A percentile compares a stretch with the other conserved stretches of the same genome.
phyloP scores from a whole-genome alignment of 2,329 filamentous ascomycete species.

The Fusarium nelsonii region DNA sequence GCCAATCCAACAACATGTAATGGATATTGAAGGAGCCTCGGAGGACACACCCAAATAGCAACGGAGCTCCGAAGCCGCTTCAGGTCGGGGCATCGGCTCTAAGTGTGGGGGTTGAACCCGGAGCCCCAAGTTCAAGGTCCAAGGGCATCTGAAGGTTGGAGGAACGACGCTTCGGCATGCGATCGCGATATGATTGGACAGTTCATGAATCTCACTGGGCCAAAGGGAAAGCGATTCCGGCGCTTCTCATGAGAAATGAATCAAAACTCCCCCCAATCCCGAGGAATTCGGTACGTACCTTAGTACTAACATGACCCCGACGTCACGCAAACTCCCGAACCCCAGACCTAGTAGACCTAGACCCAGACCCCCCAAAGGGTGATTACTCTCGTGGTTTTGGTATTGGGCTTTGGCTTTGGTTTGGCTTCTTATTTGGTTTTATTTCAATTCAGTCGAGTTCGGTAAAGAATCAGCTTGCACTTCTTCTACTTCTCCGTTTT shows the following conservation, averaged over 20 bases:
- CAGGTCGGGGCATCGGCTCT: slow-evolving; percentile 47
- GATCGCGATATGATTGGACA: slow-evolving; percentile 31
- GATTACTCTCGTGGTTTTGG: slow-evolving; percentile 29
- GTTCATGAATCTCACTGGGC: not conserved
- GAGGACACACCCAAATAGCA: slow-evolving; percentile 34
- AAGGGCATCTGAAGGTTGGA: slow-evolving; percentile 1
- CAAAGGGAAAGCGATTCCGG: slow-evolving; percentile 27
- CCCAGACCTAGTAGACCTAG: slow-evolving; percentile 38
- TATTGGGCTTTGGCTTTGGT: slow-evolving; percentile 4
- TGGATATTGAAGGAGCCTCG: slow-evolving; percentile 10
- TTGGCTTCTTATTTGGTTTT: slow-evolving; percentile 15
- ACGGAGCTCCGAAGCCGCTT: slow-evolving; percentile 46
- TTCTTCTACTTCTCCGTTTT: not conserved
- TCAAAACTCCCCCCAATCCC: slow-evolving; percentile 27
- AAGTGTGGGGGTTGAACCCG: slow-evolving; percentile 40
- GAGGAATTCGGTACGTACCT: slow-evolving; percentile 24
- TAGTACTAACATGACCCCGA: slow-evolving; percentile 32
- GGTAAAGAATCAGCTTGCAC: not conserved
- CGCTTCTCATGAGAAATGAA: slow-evolving; percentile 22
- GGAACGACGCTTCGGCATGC: slow-evolving; percentile 21
- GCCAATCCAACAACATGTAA: slow-evolving; percentile 14
- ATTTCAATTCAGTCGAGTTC: not conserved
- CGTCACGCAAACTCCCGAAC: slow-evolving; percentile 42
- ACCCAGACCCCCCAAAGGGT: slow-evolving; percentile 36
- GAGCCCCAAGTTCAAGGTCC: slow-evolving; percentile 10